These are phyloP conservation scores for Phytophthora sansomeana DNA, from an alignment of 352 stramenopile genomes.

Conservation along the genomic window DNA sequence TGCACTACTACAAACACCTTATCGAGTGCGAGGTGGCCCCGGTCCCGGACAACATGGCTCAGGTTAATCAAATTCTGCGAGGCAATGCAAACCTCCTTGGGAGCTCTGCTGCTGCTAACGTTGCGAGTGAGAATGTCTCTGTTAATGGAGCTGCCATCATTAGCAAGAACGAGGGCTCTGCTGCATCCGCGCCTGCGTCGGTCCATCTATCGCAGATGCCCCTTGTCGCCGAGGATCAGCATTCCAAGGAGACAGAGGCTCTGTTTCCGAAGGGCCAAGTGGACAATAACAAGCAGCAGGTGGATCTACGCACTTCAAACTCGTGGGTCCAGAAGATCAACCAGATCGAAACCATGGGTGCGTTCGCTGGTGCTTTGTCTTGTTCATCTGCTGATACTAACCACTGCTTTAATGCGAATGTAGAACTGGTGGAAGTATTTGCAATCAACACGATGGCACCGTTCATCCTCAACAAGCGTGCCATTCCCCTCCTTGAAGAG, in stretches of 20 bases:
- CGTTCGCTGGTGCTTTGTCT: slow-evolving; percentile 2
- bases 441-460: slow-evolving; percentile 95
- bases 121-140: slow-evolving; percentile 17
- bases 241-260: slow-evolving; percentile 55
- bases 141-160: slow-evolving; percentile 40
- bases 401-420: slow-evolving; percentile 7
- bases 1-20: slow-evolving; percentile 92
- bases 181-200: slow-evolving; percentile 63
- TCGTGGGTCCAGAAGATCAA: slow-evolving; percentile 91
- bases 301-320: slow-evolving; percentile 93
- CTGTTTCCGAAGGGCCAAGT: slow-evolving; percentile 79
- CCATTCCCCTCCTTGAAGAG: slow-evolving; percentile 69
- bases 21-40: slow-evolving; percentile 80
- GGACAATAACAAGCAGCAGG: slow-evolving; percentile 94
- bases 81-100: slow-evolving; percentile 59
- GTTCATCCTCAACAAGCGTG: slow-evolving; percentile 94
- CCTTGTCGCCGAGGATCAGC: slow-evolving; percentile 87
- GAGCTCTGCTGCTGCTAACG: slow-evolving; percentile 4
- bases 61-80: slow-evolving; percentile 55
- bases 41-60: slow-evolving; percentile 54
- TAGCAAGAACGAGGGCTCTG: slow-evolving; percentile 21
- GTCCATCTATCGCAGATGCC: slow-evolving; percentile 91
- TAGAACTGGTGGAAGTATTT: slow-evolving; percentile 85
- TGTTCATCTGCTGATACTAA: background rate
- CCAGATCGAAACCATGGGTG: slow-evolving; percentile 78